These are phyloP conservation scores for Yamadazyma songkhlaensis DNA, from an alignment of 1,139 yeast species.

Conservation along the genomic window DNA sequence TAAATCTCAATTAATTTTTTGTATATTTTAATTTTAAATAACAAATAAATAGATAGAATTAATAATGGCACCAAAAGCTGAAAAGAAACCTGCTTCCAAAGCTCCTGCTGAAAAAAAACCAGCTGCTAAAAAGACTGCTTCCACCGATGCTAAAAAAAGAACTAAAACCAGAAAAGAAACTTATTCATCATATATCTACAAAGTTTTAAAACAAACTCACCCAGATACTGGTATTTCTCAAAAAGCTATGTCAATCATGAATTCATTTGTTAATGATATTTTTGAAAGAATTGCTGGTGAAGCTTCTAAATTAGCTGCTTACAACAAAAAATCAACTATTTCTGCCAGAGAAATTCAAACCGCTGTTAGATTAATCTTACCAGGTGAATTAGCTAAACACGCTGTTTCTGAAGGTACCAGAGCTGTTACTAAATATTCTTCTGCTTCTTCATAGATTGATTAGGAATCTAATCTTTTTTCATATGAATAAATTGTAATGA, in stretches of 20 bases:
- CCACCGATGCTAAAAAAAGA: conserved; percentile 89
- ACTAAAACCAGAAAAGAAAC: conserved; percentile 98
- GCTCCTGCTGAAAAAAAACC: conserved; percentile 98
- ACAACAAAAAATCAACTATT: conserved; percentile 98
- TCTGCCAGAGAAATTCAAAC: conserved; percentile 99
- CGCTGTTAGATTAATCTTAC: conserved; percentile 97
- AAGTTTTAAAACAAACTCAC: conserved; percentile 97
- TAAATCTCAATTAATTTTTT: too few relatives aligned
- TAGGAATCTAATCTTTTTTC: background rate
- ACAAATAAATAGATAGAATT: background rate
- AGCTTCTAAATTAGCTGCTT: conserved; percentile 99
- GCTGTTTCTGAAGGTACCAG: conserved; percentile 99
- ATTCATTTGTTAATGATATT: conserved; percentile 96
- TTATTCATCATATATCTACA: conserved; percentile 97
- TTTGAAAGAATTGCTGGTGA: conserved; percentile 95
- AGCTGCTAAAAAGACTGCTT: conserved; percentile 91
- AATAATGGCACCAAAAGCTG: conserved; percentile 94
- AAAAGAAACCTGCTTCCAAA: conserved; percentile 98
- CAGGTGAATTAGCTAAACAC: conserved; percentile 99
- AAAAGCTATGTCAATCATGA: conserved; percentile 98
- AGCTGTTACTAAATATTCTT: conserved; percentile 99
- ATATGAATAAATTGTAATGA: conserved; percentile 5
- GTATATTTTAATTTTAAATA: too few relatives aligned
- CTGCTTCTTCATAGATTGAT: conserved; percentile 53
- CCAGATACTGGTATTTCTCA: conserved; percentile 99